These are phyloP conservation scores for Flaveria floridana DNA, from an alignment of 140 eudicot species.

Conservation along the genomic window DNA sequence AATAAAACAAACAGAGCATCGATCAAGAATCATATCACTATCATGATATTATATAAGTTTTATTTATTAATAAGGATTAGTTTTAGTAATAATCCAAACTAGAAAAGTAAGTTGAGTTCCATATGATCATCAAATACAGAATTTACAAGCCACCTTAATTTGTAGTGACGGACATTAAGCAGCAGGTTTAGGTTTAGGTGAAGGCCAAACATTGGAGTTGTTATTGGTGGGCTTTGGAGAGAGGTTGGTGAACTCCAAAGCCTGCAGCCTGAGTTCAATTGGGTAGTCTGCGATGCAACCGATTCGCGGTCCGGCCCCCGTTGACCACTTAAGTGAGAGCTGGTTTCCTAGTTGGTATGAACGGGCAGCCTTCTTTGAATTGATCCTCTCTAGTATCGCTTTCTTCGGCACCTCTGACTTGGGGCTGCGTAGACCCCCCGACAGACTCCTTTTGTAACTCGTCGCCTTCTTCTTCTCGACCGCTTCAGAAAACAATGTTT, in stretches of 20 bases:
- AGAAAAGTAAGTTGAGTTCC: slow-evolving; percentile 18
- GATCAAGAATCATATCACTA: not conserved
- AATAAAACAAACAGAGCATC: not conserved
- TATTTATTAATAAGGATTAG: not conserved
- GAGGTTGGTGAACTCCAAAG: slow-evolving; percentile 74
- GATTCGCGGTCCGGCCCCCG: slow-evolving; percentile 89
- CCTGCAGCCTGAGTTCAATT: slow-evolving; percentile 74
- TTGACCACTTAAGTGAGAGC: slow-evolving; percentile 74
- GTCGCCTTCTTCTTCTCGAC: slow-evolving; percentile 24
- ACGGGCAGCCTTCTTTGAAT: slow-evolving; percentile 57
- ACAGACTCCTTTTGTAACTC: slow-evolving; percentile 65
- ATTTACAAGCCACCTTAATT: not conserved
- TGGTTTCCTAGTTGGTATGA: slow-evolving; percentile 82
- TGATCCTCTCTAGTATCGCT: slow-evolving; percentile 71
- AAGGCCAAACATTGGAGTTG: slow-evolving; percentile 41
- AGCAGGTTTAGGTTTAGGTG: slow-evolving; percentile 26
- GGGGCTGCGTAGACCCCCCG: slow-evolving; percentile 86
- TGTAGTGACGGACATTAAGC: not conserved
- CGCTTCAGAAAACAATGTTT: slow-evolving; percentile 17
- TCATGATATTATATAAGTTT: not conserved
- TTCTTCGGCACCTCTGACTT: slow-evolving; percentile 61
- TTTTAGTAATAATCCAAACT: slow-evolving; percentile 1
- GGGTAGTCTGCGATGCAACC: slow-evolving; percentile 98
- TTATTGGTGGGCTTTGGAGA: slow-evolving; percentile 51
- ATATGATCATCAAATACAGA: slow-evolving; percentile 13